phyloP scores from a whole-genome alignment of 1,284 basidiomycete genomes.

The Garcileccinum viscosum region DNA sequence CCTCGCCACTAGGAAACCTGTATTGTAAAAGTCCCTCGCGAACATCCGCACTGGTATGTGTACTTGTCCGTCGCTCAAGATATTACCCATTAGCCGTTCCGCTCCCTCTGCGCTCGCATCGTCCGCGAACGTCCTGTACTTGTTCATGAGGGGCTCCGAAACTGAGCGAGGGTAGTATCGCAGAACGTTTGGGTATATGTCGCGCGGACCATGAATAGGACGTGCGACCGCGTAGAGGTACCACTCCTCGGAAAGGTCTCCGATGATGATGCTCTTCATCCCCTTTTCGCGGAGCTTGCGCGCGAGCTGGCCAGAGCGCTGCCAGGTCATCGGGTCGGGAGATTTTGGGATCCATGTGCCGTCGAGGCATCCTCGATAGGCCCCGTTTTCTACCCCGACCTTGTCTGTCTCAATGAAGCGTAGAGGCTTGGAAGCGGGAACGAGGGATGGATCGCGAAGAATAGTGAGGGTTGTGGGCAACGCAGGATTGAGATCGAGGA shows the following conservation, averaged over 20 bases:
- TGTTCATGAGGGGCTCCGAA: conserved; percentile 51
- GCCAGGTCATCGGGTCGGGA: conserved; percentile 70
- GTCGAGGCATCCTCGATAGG: conserved; percentile 70
- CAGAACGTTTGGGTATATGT: conserved; percentile 63
- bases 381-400: conserved; percentile 58
- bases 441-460: conserved; percentile 55
- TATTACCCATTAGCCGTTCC: conserved; percentile 52
- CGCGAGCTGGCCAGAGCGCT: conserved; percentile 66
- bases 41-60: conserved; percentile 72
- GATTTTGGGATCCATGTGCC: conserved; percentile 16
- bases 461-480: conserved; percentile 52
- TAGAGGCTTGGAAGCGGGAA: conserved; percentile 58
- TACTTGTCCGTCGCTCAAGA: conserved; percentile 72
- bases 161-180: conserved; percentile 64
- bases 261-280: conserved; percentile 64
- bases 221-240: conserved; percentile 76
- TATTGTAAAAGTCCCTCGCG: conserved; percentile 59
- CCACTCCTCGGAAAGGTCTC: conserved; percentile 79
- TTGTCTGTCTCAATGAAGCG: conserved; percentile 61
- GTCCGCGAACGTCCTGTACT: conserved; percentile 49
- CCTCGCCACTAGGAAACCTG: conserved; percentile 65
- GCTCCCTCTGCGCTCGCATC: conserved; percentile 49
- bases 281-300: conserved; percentile 61
- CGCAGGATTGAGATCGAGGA: conserved; percentile 60
- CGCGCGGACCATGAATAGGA: conserved; percentile 52